Percentiles rank a stretch among this genome's conserved stretches.
Evolutionary conservation across 2,329 filamentous ascomycete species (phyloP).

Genomic region (Trichoderma breve): DNA sequence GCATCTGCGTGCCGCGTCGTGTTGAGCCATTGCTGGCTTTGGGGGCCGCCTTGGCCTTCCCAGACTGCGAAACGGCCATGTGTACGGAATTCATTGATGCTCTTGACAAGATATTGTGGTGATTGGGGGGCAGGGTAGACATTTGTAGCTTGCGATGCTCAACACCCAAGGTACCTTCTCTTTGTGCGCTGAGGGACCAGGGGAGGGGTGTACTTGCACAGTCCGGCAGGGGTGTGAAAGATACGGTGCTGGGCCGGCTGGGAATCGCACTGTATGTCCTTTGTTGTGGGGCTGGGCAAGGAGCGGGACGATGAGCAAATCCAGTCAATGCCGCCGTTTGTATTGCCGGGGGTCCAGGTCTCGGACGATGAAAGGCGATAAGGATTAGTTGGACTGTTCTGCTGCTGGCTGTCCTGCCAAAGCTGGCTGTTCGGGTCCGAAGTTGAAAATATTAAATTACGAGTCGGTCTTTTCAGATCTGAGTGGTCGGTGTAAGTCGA

Average conservation of each 20-base stretch:
- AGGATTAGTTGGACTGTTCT: conserved; percentile 6
- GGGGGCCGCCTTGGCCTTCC: conserved; percentile 57
- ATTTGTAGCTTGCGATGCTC: conserved; percentile 50
- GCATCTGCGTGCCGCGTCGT: conserved; percentile 80
- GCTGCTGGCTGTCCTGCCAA: conserved; percentile 13
- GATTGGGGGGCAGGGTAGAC: conserved; percentile 64
- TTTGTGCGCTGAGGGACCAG: conserved; percentile 26
- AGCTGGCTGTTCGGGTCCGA: neutral
- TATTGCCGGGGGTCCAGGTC: conserved; percentile 26
- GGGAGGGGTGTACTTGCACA: conserved; percentile 28
- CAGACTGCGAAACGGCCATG: conserved; percentile 60
- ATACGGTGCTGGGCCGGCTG: conserved; percentile 4
- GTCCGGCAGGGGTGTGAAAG: conserved; percentile 3
- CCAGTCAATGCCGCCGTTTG: conserved; percentile 16
- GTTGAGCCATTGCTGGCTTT: conserved; percentile 54
- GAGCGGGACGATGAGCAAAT: conserved; percentile 30
- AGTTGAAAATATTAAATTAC: conserved; percentile 32
- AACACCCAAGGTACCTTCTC: conserved; percentile 18
- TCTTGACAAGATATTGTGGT: conserved; percentile 50
- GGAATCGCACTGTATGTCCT: conserved; percentile 5
- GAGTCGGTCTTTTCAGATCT: conserved; percentile 27
- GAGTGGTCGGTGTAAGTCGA: conserved; percentile 27
- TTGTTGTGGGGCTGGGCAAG: conserved; percentile 29
- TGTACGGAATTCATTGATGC: conserved; percentile 47
- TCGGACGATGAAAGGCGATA: conserved; percentile 22